Evolutionary conservation across 2,329 filamentous ascomycete species (phyloP), one percentile per base, ranked within the genome.

Genomic region (Aspergillus sp.): DNA sequence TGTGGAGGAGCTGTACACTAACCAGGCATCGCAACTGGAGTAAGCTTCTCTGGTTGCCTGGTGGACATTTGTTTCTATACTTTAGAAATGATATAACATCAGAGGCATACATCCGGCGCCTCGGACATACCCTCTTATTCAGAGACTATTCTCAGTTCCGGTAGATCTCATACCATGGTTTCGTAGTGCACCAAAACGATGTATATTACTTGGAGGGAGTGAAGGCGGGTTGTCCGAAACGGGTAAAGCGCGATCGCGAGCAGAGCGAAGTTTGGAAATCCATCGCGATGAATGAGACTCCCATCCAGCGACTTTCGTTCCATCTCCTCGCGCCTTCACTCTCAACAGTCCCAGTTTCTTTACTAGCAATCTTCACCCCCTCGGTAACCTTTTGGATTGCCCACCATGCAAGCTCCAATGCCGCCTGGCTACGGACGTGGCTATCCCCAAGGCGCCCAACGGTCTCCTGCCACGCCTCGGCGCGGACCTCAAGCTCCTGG

Each of bases 1-100:
- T 68, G 96, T 99, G 66, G 96, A 99, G 79, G 92, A 96, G 69
- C 83, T 99, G 73, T 99, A 98, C 84, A 93, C 92, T 66, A 98
- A 97, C 84, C 94, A 99, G 83, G 95, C 95, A 54, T 96, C 92
- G 63, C 83, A 96, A 84, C 84, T 99, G 70, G 95, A 99, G 85
- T 99, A 74, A 48, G 13, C 25, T 11, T 23, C 6, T 41, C 38
- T 59, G 52, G 47, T 7, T 45, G 53, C 28, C 45, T 46, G 55
- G 48, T 54, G 38, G 15, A 50, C n/a, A 56, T 59, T 55, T 60
- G 59, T 57, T 62, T 63, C 62, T 63, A 64, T 65, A 57, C 49
- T 66, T 30, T 51, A 57, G 62, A 57, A 68, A 68, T 69, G 68
- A 65, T 60, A 69, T 65, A 66, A 68, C 65, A 65, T 69, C 70